Evolutionary conservation across 768 basidiomycete genomes (phyloP).

Genomic region (Lactarius tabidus): DNA sequence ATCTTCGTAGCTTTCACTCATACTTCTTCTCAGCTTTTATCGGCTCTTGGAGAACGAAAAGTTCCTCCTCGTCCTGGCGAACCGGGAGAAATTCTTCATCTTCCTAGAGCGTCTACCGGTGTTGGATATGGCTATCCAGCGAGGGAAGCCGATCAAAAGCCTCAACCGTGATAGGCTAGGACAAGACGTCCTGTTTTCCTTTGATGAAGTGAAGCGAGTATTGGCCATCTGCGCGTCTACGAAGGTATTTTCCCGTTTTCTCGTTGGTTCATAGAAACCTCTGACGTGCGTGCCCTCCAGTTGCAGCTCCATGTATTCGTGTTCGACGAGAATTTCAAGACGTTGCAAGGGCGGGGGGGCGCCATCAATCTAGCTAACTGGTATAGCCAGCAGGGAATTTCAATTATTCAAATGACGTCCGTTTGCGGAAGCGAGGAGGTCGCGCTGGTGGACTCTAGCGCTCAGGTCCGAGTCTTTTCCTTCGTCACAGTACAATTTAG

Average conservation of each 20-base stretch:
- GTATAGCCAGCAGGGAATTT: slow-evolving; percentile 34
- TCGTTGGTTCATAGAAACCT: background rate
- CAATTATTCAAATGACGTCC: slow-evolving; percentile 40
- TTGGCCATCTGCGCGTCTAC: slow-evolving; percentile 43
- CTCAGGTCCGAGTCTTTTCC: slow-evolving; percentile 49
- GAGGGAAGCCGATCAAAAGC: background rate
- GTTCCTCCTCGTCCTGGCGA: slow-evolving; percentile 14
- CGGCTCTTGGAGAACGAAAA: slow-evolving; percentile 20
- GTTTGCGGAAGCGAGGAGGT: slow-evolving; percentile 51
- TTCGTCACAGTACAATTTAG: slow-evolving; percentile 50
- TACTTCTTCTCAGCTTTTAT: slow-evolving; percentile 1
- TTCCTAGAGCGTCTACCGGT: slow-evolving; percentile 12
- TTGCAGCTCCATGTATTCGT: slow-evolving; percentile 43
- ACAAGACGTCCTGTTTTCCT: slow-evolving; percentile 41
- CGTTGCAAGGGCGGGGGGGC: slow-evolving; percentile 41
- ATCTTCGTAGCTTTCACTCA: background rate
- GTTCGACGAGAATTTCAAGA: slow-evolving; percentile 42
- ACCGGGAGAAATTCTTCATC: slow-evolving; percentile 1
- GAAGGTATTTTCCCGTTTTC: slow-evolving; percentile 35
- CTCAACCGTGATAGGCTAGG: slow-evolving; percentile 48
- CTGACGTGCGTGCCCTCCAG: slow-evolving; percentile 16
- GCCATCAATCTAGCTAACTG: slow-evolving; percentile 41
- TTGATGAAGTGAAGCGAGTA: slow-evolving; percentile 49
- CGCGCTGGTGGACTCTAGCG: slow-evolving; percentile 43
- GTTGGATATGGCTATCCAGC: background rate